These are phyloP conservation scores for Pseudozyma tsukubaensis DNA, from an alignment of 1,284 basidiomycete species.

Conservation along the genomic window DNA sequence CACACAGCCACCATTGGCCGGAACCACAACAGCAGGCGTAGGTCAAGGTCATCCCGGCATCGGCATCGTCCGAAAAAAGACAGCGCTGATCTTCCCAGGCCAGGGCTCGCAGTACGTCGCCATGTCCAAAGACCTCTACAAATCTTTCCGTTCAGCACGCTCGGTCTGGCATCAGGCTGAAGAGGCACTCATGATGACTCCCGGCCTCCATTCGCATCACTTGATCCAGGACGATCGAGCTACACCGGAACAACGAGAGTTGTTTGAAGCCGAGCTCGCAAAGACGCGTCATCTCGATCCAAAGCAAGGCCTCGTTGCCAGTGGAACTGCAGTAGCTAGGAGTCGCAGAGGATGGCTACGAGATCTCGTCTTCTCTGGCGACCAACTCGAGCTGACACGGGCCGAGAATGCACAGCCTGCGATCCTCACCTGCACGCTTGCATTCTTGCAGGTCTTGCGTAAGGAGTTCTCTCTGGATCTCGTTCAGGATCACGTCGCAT, in stretches of 20 bases:
- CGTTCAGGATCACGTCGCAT: slow-evolving; percentile 58
- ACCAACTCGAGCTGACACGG: slow-evolving; percentile 64
- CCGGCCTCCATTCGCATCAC: slow-evolving; percentile 42
- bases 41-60: slow-evolving; percentile 45
- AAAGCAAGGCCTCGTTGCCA: slow-evolving; percentile 38
- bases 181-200: slow-evolving; percentile 56
- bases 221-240: slow-evolving; percentile 35
- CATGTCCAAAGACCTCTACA: slow-evolving; percentile 66
- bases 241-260: slow-evolving; percentile 37
- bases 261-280: slow-evolving; percentile 61
- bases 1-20: slow-evolving; percentile 48
- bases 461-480: slow-evolving; percentile 64
- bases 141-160: slow-evolving; percentile 58
- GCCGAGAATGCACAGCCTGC: slow-evolving; percentile 65
- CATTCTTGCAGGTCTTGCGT: slow-evolving; percentile 62
- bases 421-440: slow-evolving; percentile 62
- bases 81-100: slow-evolving; percentile 65
- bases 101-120: slow-evolving; percentile 67
- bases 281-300: slow-evolving; percentile 48
- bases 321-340: slow-evolving; percentile 41
- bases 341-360: slow-evolving; percentile 55
- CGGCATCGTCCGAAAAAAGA: slow-evolving; percentile 54
- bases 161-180: slow-evolving; percentile 65
- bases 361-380: slow-evolving; percentile 63
- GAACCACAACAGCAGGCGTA: slow-evolving; percentile 41